phyloP scores from a whole-genome alignment of 2,329 filamentous ascomycete genomes.

The Davidsoniella eucalypti region DNA sequence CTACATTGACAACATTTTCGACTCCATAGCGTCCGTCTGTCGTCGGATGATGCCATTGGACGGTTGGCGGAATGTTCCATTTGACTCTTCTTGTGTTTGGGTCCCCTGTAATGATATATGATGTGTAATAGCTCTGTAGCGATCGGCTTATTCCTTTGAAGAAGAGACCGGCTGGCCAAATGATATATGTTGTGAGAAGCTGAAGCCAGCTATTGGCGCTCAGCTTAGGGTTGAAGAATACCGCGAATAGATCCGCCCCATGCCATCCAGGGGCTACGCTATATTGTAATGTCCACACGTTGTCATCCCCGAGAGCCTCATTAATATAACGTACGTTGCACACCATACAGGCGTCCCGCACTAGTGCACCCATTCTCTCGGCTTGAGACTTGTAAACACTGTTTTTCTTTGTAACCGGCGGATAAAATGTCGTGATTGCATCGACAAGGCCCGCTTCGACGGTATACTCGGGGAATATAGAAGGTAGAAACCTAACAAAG shows the following conservation, averaged over 20 bases:
- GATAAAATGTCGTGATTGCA: conserved; percentile 19
- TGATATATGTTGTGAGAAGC: conserved; percentile 16
- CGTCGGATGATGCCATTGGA: conserved; percentile 21
- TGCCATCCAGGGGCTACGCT: conserved; percentile 24
- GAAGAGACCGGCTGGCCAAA: conserved; percentile 19
- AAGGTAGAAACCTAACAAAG: conserved; percentile 19
- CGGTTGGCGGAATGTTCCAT: conserved; percentile 20
- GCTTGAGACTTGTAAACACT: conserved; percentile 17
- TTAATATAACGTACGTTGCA: conserved; percentile 24
- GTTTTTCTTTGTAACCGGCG: conserved; percentile 12
- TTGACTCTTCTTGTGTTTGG: conserved; percentile 22
- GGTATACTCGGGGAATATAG: conserved; percentile 21
- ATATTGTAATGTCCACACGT: conserved; percentile 26
- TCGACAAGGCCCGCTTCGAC: conserved; percentile 16
- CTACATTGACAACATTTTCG: conserved; percentile 20
- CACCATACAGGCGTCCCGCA: conserved; percentile 22
- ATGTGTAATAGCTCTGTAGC: conserved; percentile 25
- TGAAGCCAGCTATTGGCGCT: conserved; percentile 17
- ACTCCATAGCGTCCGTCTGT: conserved; percentile 14
- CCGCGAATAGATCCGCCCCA: conserved; percentile 24
- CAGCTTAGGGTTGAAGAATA: conserved; percentile 23
- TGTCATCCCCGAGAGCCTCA: conserved; percentile 21
- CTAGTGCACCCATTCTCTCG: conserved; percentile 18
- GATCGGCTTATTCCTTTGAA: conserved; percentile 21
- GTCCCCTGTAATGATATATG: conserved; percentile 24